These are phyloP conservation scores for Toxicodendron radicans DNA, from an alignment of 345 rosid species.

Conservation along the genomic window DNA sequence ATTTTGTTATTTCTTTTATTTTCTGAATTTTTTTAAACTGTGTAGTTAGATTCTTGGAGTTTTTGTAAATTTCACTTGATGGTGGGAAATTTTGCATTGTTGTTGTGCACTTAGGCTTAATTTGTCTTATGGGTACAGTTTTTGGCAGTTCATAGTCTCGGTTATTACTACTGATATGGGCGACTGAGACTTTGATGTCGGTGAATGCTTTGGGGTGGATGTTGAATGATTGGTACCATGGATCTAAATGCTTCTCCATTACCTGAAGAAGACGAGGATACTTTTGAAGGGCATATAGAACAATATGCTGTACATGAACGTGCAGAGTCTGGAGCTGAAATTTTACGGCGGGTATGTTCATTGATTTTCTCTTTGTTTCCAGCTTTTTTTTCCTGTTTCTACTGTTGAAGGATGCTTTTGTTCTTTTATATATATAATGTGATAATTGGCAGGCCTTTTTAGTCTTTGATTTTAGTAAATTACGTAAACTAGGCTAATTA, in stretches of 20 bases:
- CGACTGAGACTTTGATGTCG: constrained; percentile 7
- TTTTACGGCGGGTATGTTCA: constrained; percentile 59
- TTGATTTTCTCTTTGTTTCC: neutral
- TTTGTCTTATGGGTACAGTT: neutral
- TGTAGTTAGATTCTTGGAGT: neutral
- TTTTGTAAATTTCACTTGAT: neutral
- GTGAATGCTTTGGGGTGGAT: constrained; percentile 31
- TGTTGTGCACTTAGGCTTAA: neutral
- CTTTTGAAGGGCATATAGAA: constrained; percentile 44
- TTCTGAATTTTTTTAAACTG: neutral
- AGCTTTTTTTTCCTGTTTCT: neutral
- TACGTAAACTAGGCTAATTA: neutral
- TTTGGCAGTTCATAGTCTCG: neutral
- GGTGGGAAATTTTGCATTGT: neutral
- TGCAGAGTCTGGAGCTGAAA: constrained; percentile 60
- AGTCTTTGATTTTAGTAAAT: neutral
- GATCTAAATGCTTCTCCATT: constrained; percentile 73
- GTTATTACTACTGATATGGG: constrained; percentile 2
- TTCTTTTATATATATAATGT: neutral
- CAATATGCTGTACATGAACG: constrained; percentile 52
- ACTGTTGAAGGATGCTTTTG: neutral
- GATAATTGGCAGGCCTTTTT: neutral
- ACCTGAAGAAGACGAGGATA: constrained; percentile 82
- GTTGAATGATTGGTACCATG: constrained; percentile 78
- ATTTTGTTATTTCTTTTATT: neutral